A percentile compares a stretch with the other conserved stretches of the same genome.
Evolutionary conservation across 2,329 filamentous ascomycete genomes (phyloP).

Genomic region (Didymella pomorum): DNA sequence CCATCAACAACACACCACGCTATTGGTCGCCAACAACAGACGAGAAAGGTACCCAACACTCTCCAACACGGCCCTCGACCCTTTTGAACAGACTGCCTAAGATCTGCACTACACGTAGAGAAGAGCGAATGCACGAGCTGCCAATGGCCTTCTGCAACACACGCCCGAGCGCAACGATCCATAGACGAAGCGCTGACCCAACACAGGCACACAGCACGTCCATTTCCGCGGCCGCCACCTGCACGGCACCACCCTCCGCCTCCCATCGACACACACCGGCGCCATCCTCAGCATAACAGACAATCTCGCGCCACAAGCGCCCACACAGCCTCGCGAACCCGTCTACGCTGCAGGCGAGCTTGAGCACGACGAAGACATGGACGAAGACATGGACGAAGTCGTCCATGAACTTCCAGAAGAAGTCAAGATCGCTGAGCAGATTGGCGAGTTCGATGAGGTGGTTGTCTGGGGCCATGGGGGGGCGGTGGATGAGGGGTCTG

Average conservation of each 20-base stretch:
- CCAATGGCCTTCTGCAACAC: background rate
- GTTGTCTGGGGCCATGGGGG: conserved; percentile 86
- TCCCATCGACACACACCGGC: conserved; percentile 77
- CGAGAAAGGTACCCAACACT: conserved; percentile 42
- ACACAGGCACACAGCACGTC: conserved; percentile 31
- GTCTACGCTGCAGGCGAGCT: too few relatives aligned
- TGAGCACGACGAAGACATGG: conserved; percentile 12
- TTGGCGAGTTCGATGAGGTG: conserved; percentile 75
- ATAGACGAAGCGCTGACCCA: background rate
- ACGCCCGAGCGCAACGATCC: background rate
- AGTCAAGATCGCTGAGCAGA: conserved; percentile 63
- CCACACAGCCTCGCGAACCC: background rate
- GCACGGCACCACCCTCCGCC: conserved; percentile 68
- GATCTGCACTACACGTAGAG: too few relatives aligned
- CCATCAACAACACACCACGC: conserved; percentile 67
- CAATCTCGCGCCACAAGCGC: conserved; percentile 27
- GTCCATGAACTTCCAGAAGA: conserved; percentile 29
- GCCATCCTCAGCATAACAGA: conserved; percentile 43
- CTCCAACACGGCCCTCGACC: too few relatives aligned
- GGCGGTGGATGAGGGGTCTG: conserved; percentile 66
- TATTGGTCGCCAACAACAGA: conserved; percentile 73
- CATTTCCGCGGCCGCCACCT: conserved; percentile 76
- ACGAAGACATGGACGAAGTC: conserved; percentile 24
- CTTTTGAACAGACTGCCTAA: too few relatives aligned
- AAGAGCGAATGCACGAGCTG: too few relatives aligned